Base-by-base conservation (phyloP, 2,329 filamentous ascomycete species). In the Sclerotinia spermophila region DNA sequence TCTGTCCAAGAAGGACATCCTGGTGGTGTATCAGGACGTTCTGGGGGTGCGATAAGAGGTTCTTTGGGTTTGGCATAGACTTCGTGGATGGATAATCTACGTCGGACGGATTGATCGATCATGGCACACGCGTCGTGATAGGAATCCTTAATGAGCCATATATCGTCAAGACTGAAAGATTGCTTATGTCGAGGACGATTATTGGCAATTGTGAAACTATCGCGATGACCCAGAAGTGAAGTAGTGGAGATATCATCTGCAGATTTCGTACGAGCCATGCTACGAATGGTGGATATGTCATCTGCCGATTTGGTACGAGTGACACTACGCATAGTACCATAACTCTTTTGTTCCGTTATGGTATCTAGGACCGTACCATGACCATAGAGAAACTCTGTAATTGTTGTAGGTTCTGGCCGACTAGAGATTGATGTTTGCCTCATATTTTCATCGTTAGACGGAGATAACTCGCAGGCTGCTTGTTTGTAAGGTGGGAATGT, bases 281-380 rank as follows among this genome's bases (percentile, higher is more conserved):
- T 67, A 6, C 55, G 62, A 44, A 53, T 67, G 8, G 61, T 65
- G 33, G 61, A 65, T 65, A 68, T 74, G 48, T 76, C 72, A 65
- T 78, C 76, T 2, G 72, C 72, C 7, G 78, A 79, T 53, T 74
- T 78, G 3, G 76, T 71, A 35, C 72, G 75, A 44, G 70, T 51
- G 72, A 73, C 42, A n/a, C 72, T 75, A 19, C 79, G 76, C 24
- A 82, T 75, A 2, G 81, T 82, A 8, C 77, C 73, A 67, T 75
- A 75, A 73, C 81, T 82, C 68, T 79, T 80, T 74, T 82, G 79
- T 75, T 83, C 82, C n/a, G 78, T 76, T 72, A 83, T 83, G 21
- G 82, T 81, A 30, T 79, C 76, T 1, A 83, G 78, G 40, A 79
- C 75, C 5, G 81, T 83, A 30, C 81, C 81, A 69, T 78, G 76